These are phyloP conservation scores for Rheum nobile DNA, from an alignment of 148 eudicot species.

Conservation along the genomic window DNA sequence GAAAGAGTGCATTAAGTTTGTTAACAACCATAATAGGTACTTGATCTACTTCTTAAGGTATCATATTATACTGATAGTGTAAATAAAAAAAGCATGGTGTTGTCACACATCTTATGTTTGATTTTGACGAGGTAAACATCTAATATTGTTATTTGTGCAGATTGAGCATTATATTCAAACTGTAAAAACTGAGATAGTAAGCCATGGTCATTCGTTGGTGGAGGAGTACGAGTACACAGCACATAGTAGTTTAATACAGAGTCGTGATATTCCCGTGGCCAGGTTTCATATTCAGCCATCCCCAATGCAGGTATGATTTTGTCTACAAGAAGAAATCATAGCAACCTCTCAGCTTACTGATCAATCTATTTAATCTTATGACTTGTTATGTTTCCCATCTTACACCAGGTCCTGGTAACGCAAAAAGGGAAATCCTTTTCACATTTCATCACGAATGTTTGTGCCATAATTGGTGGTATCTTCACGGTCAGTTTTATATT, in stretches of 20 bases:
- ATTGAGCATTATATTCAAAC: slow-evolving; percentile 95
- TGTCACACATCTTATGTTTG: not conserved
- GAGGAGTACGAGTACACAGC: slow-evolving; percentile 96
- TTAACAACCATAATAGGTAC: not conserved
- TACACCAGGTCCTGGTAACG: slow-evolving; percentile 56
- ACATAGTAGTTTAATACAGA: slow-evolving; percentile 78
- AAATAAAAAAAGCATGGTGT: not conserved
- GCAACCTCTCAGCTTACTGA: not conserved
- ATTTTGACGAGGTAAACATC: not conserved
- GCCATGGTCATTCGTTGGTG: slow-evolving; percentile 33
- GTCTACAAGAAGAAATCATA: no score
- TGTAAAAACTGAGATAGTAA: slow-evolving; percentile 78
- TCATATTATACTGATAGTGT: not conserved
- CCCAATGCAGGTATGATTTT: slow-evolving; percentile 74
- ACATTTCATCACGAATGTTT: slow-evolving; percentile 81
- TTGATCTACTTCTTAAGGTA: not conserved
- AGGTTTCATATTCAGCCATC: slow-evolving; percentile 82
- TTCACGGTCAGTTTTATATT: slow-evolving; percentile 60
- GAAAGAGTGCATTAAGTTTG: not conserved
- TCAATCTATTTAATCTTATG: not conserved
- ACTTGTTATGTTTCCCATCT: slow-evolving; percentile 7
- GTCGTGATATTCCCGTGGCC: slow-evolving; percentile 52
- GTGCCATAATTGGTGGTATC: slow-evolving; percentile 95
- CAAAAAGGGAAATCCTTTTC: slow-evolving; percentile 69
- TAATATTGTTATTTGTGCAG: slow-evolving; percentile 28